Conservation (phyloP, 1,139 yeast genomes). For the Pneumocystis murina region DNA sequence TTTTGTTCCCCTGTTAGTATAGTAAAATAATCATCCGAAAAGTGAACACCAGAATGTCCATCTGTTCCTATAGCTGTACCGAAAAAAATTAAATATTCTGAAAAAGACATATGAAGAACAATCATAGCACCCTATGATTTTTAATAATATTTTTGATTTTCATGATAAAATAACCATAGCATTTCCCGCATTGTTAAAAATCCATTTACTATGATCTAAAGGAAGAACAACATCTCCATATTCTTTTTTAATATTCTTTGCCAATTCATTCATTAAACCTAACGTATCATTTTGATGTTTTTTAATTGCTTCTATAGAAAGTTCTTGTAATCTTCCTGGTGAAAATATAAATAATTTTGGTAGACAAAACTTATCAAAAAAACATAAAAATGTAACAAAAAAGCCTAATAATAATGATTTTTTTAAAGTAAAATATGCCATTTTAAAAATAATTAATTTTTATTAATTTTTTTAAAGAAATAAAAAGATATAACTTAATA, state of each 20-base stretch:
- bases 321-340: constrained; percentile 30
- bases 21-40: constrained; percentile 91
- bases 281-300: constrained; percentile 47
- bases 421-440: background rate
- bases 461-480: background rate
- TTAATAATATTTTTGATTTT: background rate
- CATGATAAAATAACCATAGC: constrained; percentile 43
- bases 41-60: constrained; percentile 91
- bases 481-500: background rate
- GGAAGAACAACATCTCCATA: constrained; percentile 62
- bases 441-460: background rate
- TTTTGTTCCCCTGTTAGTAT: constrained; percentile 64
- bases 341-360: constrained; percentile 54
- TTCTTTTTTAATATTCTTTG: constrained; percentile 41
- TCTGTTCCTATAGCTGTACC: constrained; percentile 87
- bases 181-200: constrained; percentile 94
- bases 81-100: constrained; percentile 79
- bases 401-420: background rate
- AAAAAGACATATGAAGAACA: constrained; percentile 85
- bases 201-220: constrained; percentile 69
- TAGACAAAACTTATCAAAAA: constrained; percentile 20
- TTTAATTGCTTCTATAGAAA: constrained; percentile 30
- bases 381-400: background rate
- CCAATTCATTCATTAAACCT: constrained; percentile 44
- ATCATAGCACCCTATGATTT: constrained; percentile 58